Conservation (phyloP, 208 protist genomes). For the Leishmania lainsoni region DNA sequence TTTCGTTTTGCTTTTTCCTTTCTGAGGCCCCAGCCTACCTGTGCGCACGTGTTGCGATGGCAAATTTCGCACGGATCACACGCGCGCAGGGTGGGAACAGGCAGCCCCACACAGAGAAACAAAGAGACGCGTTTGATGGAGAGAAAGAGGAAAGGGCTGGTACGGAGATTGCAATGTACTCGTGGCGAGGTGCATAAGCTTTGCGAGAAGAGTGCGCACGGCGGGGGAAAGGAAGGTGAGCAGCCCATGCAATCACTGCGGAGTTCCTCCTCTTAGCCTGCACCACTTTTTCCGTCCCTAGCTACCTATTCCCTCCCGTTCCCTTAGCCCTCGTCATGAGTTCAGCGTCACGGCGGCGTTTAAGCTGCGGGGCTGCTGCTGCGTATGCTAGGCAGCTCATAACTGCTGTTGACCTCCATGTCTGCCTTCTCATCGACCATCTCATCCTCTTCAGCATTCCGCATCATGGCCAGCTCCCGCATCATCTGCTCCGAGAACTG, state of each 20-base stretch:
- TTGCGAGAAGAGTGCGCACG: neutral
- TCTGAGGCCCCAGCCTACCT: neutral
- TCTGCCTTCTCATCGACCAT: constrained; percentile 5
- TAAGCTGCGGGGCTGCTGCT: neutral
- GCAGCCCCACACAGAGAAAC: neutral
- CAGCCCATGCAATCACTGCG: neutral
- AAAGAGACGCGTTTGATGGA: neutral
- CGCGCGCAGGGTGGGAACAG: too few species aligned
- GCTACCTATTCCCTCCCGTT: neutral
- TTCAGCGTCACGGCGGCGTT: neutral
- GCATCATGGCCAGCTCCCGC: constrained; percentile 37
- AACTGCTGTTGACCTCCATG: constrained; percentile 14
- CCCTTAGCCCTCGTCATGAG: neutral
- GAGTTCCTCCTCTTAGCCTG: neutral
- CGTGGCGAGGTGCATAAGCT: neutral
- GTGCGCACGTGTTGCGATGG: neutral
- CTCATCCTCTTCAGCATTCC: constrained; percentile 20
- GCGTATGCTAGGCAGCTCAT: constrained; percentile 7
- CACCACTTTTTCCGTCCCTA: neutral
- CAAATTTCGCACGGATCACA: neutral
- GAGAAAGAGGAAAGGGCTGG: neutral
- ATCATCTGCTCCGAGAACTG: constrained; percentile 38
- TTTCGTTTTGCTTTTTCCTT: neutral
- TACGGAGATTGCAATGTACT: neutral
- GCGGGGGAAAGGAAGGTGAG: neutral